These are phyloP conservation scores for Thinopyrum elongatum DNA, from an alignment of 176 grass and related monocot genomes.

Conservation along the genomic window DNA sequence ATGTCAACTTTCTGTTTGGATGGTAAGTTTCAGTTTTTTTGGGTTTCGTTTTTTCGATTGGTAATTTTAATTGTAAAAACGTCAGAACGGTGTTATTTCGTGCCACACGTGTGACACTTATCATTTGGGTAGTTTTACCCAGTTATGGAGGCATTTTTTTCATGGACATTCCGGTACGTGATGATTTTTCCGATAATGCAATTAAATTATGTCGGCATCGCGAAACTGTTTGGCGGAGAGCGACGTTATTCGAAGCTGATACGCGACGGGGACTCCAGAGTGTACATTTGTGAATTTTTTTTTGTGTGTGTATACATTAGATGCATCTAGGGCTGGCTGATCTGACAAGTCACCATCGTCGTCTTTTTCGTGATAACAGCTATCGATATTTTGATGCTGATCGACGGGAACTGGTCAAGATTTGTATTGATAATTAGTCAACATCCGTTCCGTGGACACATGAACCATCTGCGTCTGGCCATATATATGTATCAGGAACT, in stretches of 20 bases:
- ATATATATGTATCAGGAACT: too few relatives aligned
- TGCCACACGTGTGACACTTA: too few relatives aligned
- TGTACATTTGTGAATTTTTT: background rate
- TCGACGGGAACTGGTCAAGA: background rate
- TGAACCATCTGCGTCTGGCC: background rate
- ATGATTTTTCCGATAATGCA: background rate
- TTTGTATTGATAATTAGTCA: background rate
- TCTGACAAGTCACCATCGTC: background rate
- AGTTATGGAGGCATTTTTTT: too few relatives aligned
- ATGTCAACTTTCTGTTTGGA: too few relatives aligned
- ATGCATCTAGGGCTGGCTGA: background rate
- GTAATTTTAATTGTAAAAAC: too few relatives aligned
- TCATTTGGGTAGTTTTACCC: too few relatives aligned
- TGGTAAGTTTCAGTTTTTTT: too few relatives aligned
- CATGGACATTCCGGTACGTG: background rate
- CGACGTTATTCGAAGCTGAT: background rate
- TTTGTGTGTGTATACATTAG: background rate
- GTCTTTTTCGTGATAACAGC: constrained; percentile 11
- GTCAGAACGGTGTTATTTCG: too few relatives aligned
- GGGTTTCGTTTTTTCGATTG: too few relatives aligned
- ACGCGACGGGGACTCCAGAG: background rate
- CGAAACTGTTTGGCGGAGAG: background rate
- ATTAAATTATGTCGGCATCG: background rate
- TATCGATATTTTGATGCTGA: background rate
- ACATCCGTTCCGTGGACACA: background rate